These are phyloP conservation scores for Mycena pura DNA, from an alignment of 768 basidiomycete species.

Conservation along the genomic window DNA sequence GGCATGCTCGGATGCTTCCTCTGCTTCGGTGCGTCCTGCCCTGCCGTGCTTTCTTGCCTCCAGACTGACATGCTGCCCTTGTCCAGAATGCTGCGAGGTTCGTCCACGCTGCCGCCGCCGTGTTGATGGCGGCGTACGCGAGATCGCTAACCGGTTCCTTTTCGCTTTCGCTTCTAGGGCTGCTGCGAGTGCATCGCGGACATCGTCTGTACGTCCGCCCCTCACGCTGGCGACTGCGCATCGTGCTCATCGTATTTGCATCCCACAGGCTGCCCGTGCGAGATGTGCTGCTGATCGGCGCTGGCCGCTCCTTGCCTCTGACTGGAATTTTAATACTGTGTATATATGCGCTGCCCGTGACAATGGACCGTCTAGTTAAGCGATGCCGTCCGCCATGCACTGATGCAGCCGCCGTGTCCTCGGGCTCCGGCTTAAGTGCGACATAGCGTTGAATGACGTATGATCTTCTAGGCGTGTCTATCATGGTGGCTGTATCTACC, in stretches of 20 bases:
- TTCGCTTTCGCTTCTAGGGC: constrained; percentile 44
- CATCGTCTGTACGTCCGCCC: constrained; percentile 65
- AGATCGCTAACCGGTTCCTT: background rate
- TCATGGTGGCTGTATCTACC: constrained; percentile 7
- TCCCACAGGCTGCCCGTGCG: constrained; percentile 76
- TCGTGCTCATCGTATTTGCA: background rate
- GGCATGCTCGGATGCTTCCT: constrained; percentile 69
- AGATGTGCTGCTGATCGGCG: constrained; percentile 74
- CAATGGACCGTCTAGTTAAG: too few species aligned
- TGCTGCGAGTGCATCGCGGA: constrained; percentile 76
- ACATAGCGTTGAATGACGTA: too few species aligned
- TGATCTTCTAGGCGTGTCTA: too few species aligned
- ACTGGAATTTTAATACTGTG: constrained; percentile 8
- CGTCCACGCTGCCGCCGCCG: too few species aligned
- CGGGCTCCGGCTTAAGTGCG: too few species aligned
- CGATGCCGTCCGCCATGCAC: too few species aligned
- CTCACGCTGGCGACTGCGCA: background rate
- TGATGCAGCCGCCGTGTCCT: too few species aligned
- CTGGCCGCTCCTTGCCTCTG: background rate
- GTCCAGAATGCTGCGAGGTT: constrained; percentile 75
- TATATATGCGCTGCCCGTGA: too few species aligned
- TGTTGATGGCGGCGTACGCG: too few species aligned
- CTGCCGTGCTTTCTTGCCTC: background rate
- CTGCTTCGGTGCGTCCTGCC: constrained; percentile 64
- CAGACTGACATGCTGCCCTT: background rate